Evolutionary conservation across 1,284 basidiomycete species (phyloP), one percentile per base, ranked within the genome.

Genomic region (Boletus albobrunnescens): DNA sequence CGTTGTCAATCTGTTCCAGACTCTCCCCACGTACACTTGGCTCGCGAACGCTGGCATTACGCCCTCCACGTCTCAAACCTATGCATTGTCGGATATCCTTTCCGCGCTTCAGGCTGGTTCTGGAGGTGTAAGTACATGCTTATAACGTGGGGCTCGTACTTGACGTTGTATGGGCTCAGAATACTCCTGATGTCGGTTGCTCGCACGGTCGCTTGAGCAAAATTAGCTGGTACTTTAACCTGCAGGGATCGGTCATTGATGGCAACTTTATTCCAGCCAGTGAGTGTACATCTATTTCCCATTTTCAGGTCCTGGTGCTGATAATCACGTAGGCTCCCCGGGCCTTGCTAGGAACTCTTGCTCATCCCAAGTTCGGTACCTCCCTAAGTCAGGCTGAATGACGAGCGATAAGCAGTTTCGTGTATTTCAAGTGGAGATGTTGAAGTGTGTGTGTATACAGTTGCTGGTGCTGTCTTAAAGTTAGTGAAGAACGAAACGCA

Each of bases 41-140:
- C 78, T 91, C 27, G 69, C 75, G 14, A 68, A 74, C 16, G 79
- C 75, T 22, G 87, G 85, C 33, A 91, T 92, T 54, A 78, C 76
- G 1, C 90, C 90, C 7, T 77, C 75, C 16, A 66, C 69, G 2
- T 71, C 67, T 42, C 63, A 67, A 55, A 87, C 83, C 0, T 82
- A 81, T 62, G 78, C 77, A 0, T 72, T 86, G 6, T 69, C 76
- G 5, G 63, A 76, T 32, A 65, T 91, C 40, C 75, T 75, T n/a
- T 63, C 71, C 24, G 85, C 83, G 1, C 69, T 91, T 30, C 69
- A 75, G 60, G 55, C 67, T 19, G 77, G 74, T 32, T 77, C 76
- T 6, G 75, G 65, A 48, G 80, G 68, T 46, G 71, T 71, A 49
- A 31, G 50, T 35, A 27, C 20, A 33, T 33, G 17, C 22, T 40